Conservation (phyloP, 2,329 filamentous ascomycete species). For the Nothopassalora personata region DNA sequence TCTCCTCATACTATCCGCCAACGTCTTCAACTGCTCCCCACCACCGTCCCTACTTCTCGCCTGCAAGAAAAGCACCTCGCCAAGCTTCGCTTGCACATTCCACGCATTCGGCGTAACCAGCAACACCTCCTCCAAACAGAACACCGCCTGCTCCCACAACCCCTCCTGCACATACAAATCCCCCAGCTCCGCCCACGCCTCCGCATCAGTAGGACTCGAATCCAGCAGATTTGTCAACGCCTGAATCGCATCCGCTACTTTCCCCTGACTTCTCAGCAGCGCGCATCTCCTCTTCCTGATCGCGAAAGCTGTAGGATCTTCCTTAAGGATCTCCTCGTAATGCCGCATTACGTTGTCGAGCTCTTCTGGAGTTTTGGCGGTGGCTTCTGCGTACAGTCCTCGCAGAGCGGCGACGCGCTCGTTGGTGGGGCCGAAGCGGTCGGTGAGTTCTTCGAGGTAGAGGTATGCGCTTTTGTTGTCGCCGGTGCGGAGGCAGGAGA, state of each 20-base stretch:
- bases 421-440: conserved; percentile 77
- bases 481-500: conserved; percentile 76
- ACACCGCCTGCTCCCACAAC: conserved; percentile 76
- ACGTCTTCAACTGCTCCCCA: conserved; percentile 42
- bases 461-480: conserved; percentile 72
- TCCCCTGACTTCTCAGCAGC: conserved; percentile 68
- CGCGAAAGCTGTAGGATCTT: conserved; percentile 74
- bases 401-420: conserved; percentile 79
- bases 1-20: conserved; percentile 71
- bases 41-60: conserved; percentile 32
- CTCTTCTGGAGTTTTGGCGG: conserved; percentile 59
- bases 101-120: conserved; percentile 85
- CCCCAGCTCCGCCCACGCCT: conserved; percentile 87
- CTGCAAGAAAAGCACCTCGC: conserved; percentile 74
- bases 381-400: conserved; percentile 80
- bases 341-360: conserved; percentile 66
- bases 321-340: conserved; percentile 69
- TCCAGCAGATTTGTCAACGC: conserved; percentile 72
- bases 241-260: conserved; percentile 65
- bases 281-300: conserved; percentile 80
- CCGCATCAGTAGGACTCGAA: conserved; percentile 79
- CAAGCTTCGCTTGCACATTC: conserved; percentile 89
- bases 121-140: conserved; percentile 83
- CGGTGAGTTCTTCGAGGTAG: conserved; percentile 68
- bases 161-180: conserved; percentile 80